Percentiles rank a stretch among this genome's conserved stretches.
phyloP scores from a whole-genome alignment of 192 early-diverging fungal genomes.

The Funneliformis mosseae region DNA sequence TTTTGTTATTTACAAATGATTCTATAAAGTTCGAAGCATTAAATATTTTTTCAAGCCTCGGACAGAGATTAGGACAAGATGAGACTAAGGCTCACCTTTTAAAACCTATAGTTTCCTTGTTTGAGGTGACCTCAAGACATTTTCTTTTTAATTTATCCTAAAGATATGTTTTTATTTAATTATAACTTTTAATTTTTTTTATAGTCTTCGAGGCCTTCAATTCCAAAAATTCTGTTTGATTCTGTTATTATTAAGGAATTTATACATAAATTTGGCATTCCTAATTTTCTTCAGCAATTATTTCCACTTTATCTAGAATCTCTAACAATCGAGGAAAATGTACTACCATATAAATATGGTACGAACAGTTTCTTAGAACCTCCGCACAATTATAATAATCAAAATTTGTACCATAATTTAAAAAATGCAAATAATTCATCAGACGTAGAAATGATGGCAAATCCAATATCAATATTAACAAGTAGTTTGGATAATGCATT shows the following conservation, averaged over 20 bases:
- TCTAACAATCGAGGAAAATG: constrained; percentile 47
- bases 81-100: constrained; percentile 50
- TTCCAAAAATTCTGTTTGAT: constrained; percentile 51
- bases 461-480: neutral
- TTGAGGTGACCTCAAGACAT: constrained; percentile 47
- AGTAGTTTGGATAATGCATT: constrained; percentile 22
- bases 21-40: constrained; percentile 51
- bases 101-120: constrained; percentile 61
- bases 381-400: no score
- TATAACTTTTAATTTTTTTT: neutral
- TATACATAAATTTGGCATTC: constrained; percentile 51
- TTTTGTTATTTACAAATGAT: constrained; percentile 49
- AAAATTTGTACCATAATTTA: constrained; percentile 31
- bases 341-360: neutral
- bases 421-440: neutral
- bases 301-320: constrained; percentile 61
- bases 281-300: constrained; percentile 57
- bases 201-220: constrained; percentile 51
- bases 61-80: constrained; percentile 52
- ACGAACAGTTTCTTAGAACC: neutral
- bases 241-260: constrained; percentile 46
- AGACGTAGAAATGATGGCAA: neutral
- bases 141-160: neutral
- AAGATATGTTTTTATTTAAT: neutral
- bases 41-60: constrained; percentile 56